phyloP scores from a whole-genome alignment of 2,329 filamentous ascomycete species.

The Aspergillus glaucus region DNA sequence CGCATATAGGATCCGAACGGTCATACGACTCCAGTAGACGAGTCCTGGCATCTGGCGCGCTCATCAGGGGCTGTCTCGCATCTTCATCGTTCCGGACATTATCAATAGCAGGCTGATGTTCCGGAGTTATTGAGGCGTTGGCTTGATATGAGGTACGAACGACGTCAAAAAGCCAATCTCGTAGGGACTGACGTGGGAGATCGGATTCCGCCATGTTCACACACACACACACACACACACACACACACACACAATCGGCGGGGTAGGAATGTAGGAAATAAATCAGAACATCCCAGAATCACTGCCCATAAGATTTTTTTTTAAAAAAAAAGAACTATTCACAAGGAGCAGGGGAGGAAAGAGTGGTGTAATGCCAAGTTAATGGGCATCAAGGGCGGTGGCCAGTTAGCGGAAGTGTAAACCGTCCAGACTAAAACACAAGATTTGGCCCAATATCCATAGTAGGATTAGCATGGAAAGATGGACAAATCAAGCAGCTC shows the following conservation, averaged over 20 bases:
- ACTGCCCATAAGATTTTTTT: neutral
- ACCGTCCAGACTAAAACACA: neutral
- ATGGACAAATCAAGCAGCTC: neutral
- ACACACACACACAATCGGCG: neutral
- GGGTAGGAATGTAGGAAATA: neutral
- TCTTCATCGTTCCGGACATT: neutral
- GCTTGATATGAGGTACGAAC: conserved; percentile 18
- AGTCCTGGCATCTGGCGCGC: conserved; percentile 25
- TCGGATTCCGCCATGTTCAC: conserved; percentile 23
- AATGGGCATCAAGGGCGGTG: conserved; percentile 18
- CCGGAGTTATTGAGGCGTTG: conserved; percentile 8
- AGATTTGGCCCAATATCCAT: neutral
- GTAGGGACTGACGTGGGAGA: conserved; percentile 21
- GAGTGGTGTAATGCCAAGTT: neutral
- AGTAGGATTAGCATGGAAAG: neutral
- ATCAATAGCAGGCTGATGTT: conserved; percentile 2
- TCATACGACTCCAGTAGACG: conserved; percentile 36
- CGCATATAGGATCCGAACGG: conserved; percentile 30
- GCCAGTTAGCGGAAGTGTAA: conserved; percentile 16
- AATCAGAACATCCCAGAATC: too few relatives aligned
- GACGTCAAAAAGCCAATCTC: conserved; percentile 25
- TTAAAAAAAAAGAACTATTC: neutral
- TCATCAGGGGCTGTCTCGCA: conserved; percentile 4
- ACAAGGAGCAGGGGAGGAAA: neutral
- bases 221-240: neutral